Base-by-base conservation (phyloP, 2,329 filamentous ascomycete genomes). In the Fusarium sp. region DNA sequence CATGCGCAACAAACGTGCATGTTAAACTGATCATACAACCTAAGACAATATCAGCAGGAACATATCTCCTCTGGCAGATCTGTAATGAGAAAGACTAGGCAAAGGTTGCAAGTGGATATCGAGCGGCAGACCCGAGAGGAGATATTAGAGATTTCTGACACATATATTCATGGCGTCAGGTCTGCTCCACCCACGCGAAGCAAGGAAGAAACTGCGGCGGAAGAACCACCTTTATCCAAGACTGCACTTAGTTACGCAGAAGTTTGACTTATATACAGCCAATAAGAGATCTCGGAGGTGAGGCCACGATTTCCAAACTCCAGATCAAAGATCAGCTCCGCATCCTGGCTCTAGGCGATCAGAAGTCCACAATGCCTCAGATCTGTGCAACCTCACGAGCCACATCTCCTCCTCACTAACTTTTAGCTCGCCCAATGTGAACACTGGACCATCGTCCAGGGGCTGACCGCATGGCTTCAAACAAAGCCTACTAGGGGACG, bases 381-480 rank as follows among this genome's bases (percentile, higher is more conserved):
- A 67, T 57, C 51, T 62, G 51, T 67, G 38, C 26, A 46, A 57
- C 62, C 51, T 31, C n/a, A 42, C 44, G 26, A 69, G 44, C 62
- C 51, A 55, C 61, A 47, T 45, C 41, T 49, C 37, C 41, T 49
- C 37, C 20, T 38, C 36, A 36, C 18, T 33, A 20, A 16, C 10
- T 51, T 30, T 41, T n/a, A 40, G 31, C 30, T 44, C 40, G 38
- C n/a, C 47, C 34, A 40, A 51, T 40, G 34, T 34, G 47, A 56
- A 47, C 44, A 10, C 26, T 49, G 12, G 26, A 52, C 31, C 20
- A 56, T 58, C 34, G 13, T 16, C 15, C 28, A 52, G 49, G 61
- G 44, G 28, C 37, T 54, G 49, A 55, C 57, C 34, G 31, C 52
- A 56, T 54, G 38, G 57, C 38, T 57, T 41, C 26, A 28, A 37